Evolutionary conservation across 345 rosid species (phyloP), one percentile per base, ranked within the genome.

Genomic region (Ceriops zippeliana): DNA sequence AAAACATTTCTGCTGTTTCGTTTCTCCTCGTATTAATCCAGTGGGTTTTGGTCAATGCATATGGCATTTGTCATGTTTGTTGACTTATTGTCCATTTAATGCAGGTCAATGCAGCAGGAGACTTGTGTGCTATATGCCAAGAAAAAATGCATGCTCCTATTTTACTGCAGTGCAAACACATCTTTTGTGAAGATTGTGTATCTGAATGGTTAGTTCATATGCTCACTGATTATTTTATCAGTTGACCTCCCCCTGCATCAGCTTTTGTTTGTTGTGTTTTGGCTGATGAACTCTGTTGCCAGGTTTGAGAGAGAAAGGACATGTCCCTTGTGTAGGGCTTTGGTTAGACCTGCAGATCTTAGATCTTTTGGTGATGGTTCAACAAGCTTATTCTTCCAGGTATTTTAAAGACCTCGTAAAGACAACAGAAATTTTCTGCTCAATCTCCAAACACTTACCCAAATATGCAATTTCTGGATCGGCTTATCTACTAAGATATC

Each of bases 241-340:
- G 49, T 10, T 62, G 30, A 3, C 27, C 15, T 11, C 1, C 53
- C 20, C 11, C 8, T 56, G 17, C 5, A 26, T 17, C 19, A 42
- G 17, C 32, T 70, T 26, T 34, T 22, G 49, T 22, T 65, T 31
- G 37, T 32, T 59, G 47, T 11, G 30, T 34, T 19, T 17, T 42
- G 17, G 49, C 49, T 42, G 49, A 42, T 42, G 17, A 3, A 5
- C 49, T 64, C n/a, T 30, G 62, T 69, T 76, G 76, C 22, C 91
- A 93, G 98, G 97, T 92, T 95, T 76, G 99, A 95, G 84, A 87
- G 99, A 83, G 99, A 92, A 75, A 79, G 99, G 83, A 95, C 97
- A 1, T 95, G 99, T 66, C 99, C 99, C 6, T 79, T 95, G 86
- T 95, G 99, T 81, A 85, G 98, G 80, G 97, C 97, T 65, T 76